A percentile compares a stretch with the other conserved stretches of the same genome.
Conservation (phyloP, 1,139 yeast genomes). For the Neolecta irregularis region DNA sequence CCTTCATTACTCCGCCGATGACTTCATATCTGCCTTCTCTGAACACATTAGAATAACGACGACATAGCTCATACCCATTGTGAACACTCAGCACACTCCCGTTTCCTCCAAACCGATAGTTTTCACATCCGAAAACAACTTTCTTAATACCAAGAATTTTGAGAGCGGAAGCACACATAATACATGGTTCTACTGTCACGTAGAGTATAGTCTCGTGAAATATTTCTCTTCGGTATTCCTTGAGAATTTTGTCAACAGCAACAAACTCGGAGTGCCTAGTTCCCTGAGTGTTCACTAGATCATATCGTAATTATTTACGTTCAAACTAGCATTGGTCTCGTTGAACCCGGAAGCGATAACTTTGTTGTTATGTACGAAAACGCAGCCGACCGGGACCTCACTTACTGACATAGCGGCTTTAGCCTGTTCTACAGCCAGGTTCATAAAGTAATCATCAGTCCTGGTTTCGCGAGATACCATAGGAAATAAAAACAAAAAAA, state of each 20-base stretch:
- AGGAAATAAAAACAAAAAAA: too few relatives aligned
- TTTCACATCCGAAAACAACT: conserved; percentile 83
- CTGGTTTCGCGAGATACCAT: too few relatives aligned
- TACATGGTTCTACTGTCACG: conserved; percentile 95
- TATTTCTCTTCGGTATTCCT: conserved; percentile 22
- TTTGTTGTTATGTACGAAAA: conserved; percentile 37
- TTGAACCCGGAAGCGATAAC: conserved; percentile 72
- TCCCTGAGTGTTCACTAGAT: conserved; percentile 28
- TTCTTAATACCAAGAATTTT: conserved; percentile 59
- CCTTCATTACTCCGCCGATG: too few relatives aligned
- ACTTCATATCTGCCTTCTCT: too few relatives aligned
- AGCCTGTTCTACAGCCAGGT: too few relatives aligned
- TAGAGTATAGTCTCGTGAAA: conserved; percentile 47
- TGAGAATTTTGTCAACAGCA: conserved; percentile 47
- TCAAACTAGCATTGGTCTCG: conserved; percentile 71
- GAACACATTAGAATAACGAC: too few relatives aligned
- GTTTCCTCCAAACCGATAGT: conserved; percentile 92
- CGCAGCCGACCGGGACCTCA: conserved; percentile 66
- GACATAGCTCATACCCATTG: conserved; percentile 9
- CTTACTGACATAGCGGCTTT: conserved; percentile 37
- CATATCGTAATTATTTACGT: conserved; percentile 21
- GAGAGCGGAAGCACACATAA: conserved; percentile 92
- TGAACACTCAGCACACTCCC: conserved; percentile 68
- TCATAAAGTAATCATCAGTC: too few relatives aligned
- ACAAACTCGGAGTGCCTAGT: conserved; percentile 85